Conservation (phyloP, 129 eudicot genomes). For the Daucus carota region DNA sequence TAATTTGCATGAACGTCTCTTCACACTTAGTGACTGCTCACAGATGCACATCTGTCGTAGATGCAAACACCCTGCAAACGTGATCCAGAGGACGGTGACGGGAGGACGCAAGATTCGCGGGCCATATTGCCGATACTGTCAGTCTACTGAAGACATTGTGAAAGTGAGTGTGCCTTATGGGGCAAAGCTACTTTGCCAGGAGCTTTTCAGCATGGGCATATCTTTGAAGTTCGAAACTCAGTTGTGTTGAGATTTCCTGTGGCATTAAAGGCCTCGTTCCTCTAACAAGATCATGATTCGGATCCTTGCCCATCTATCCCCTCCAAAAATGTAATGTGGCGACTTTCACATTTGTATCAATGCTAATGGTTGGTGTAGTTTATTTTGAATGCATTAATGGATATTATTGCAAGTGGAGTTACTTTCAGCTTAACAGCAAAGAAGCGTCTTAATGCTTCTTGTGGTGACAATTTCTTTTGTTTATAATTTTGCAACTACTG, state of each 20-base stretch:
- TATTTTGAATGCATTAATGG: background rate
- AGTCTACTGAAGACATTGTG: slow-evolving; percentile 65
- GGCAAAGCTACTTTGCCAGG: slow-evolving; percentile 79
- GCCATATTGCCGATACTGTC: slow-evolving; percentile 75
- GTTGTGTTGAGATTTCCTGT: slow-evolving; percentile 29
- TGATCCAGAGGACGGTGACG: slow-evolving; percentile 53
- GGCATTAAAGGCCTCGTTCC: background rate
- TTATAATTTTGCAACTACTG: too few relatives aligned
- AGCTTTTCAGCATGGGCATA: slow-evolving; percentile 91
- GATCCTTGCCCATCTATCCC: too few relatives aligned
- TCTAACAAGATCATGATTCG: too few relatives aligned
- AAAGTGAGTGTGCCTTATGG: slow-evolving; percentile 82
- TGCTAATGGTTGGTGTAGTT: too few relatives aligned
- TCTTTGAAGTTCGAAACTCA: slow-evolving; percentile 60
- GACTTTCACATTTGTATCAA: too few relatives aligned
- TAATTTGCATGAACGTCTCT: slow-evolving; percentile 74
- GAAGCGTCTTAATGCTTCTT: background rate
- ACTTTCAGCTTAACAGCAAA: background rate
- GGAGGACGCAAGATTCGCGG: slow-evolving; percentile 85
- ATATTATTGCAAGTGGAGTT: background rate
- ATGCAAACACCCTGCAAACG: slow-evolving; percentile 67
- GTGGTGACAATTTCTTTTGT: background rate
- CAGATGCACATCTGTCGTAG: slow-evolving; percentile 76
- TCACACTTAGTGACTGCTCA: slow-evolving; percentile 75
- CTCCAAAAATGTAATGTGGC: too few relatives aligned